Base-by-base conservation (phyloP, 148 eudicot species). In the Dianthus caryophyllus region DNA sequence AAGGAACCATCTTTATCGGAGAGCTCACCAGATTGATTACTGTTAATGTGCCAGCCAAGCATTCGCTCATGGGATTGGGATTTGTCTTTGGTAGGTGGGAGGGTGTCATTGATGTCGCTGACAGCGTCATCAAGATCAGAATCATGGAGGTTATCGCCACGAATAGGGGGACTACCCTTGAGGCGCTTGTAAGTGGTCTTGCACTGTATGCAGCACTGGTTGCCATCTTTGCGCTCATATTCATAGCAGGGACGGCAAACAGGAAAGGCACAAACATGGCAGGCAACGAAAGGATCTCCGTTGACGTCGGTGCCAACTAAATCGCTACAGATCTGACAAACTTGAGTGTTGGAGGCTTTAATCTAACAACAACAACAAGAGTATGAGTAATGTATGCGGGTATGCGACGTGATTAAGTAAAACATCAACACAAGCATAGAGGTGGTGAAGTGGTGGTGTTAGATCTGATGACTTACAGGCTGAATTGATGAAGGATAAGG, bases 201-300 rank as follows among this genome's bases (percentile, higher is more conserved):
- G 88, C 95, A 88, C 60, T 85, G 88, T 25, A 87, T 90, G 67
- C 95, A 88, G 61, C 82, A 80, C 56, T 84, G 88, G 63, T 80
- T 88, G 27, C 95, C 95, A 30, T 88, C 87, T 61, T 84, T 84
- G 70, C 95, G 75, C 78, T 88, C 90, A 59, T 85, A 88, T 63
- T 85, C 95, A 59, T 88, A 88, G 69, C 95, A 88, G 17, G 86
- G 83, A 17, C 90, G 79, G 58, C 95, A 88, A 29, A 88, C 95
- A 10, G 95, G 95, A 52, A 80, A 88, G 22, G 88, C 78, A 70
- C 95, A 88, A 25, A 78, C 76, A 59, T 80, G 70, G 61, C 95
- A 88, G 56, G 95, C 95, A 60, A 84, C 82, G 75, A 85, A 85
- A 1, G 75, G 79, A 22, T 88, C 95, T 56, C 87, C 90, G 66